Evolutionary conservation across 2,329 filamentous ascomycete species (phyloP), one percentile per base, ranked within the genome.

Genomic region (Fusarium chlamydosporum): DNA sequence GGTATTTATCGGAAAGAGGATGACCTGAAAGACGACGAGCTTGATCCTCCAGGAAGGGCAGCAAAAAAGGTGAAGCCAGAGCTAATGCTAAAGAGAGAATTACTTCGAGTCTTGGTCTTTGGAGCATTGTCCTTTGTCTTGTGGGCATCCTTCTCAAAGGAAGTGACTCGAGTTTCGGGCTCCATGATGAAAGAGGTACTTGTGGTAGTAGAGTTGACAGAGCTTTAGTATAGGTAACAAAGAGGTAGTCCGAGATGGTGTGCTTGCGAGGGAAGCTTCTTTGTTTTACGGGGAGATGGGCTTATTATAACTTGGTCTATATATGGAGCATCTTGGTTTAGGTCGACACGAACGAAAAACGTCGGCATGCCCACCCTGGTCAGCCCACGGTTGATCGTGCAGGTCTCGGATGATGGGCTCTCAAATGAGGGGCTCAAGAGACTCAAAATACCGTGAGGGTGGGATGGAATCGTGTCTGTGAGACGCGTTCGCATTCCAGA

Each of bases 1-100:
- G 47, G 12, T 56, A 41, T 59, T 74, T 71, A 75, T 66, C 72
- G 71, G 38, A 72, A 75, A 20, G 73, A 74, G 9, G 72, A 75
- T 13, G 72, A 72, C 51, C 72, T 67, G 48, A 75, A 60, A 38
- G 72, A 73, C 12, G 67, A 70, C 15, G 61, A 52, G 31, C 50
- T 66, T 27, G 71, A 56, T 51, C 59, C 61, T 34, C 74, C 71
- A 40, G 72, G 71, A 27, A 75, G 69, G 37, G 72, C 72, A 35
- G 72, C 72, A 16, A 75, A 61, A 50, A 75, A 75, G 29, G 72
- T 75, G 55, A 75, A 74, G 65, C 72, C 72, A 10, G 72, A 75
- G 29, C 71, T 75, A 54, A 75, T 72, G 61, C 72, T 75, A 33
- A 74, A 60, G 45, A 75, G 63, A 18, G 72, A 75, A 37, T 68